These are phyloP conservation scores for Artemisia argyi DNA, from an alignment of 129 eudicot genomes.

Conservation along the genomic window DNA sequence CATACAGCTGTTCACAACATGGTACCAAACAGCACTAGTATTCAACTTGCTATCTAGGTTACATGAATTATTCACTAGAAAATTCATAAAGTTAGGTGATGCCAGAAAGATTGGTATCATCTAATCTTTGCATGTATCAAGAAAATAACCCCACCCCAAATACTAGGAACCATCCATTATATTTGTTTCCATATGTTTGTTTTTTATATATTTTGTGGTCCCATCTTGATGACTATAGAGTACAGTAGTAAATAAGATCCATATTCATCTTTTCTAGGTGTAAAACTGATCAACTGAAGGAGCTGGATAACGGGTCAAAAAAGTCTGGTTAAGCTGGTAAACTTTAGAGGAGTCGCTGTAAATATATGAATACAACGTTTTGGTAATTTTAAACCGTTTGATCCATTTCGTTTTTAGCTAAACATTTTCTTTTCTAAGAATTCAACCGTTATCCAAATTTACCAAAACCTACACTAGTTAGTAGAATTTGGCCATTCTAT, in stretches of 20 bases:
- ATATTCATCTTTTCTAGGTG: neutral
- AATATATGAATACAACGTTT: too few species aligned
- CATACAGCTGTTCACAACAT: slow-evolving; percentile 49
- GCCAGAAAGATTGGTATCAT: slow-evolving; percentile 35
- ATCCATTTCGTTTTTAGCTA: too few species aligned
- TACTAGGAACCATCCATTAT: slow-evolving; percentile 14
- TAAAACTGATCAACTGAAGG: neutral
- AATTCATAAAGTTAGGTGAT: slow-evolving; percentile 27
- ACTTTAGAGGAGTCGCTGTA: too few species aligned
- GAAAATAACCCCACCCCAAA: slow-evolving; percentile 26
- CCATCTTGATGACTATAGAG: neutral
- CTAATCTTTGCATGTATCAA: slow-evolving; percentile 26
- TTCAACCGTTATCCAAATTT: too few species aligned
- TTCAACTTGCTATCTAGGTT: slow-evolving; percentile 29
- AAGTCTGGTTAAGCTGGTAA: neutral
- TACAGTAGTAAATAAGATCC: neutral
- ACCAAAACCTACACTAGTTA: too few species aligned
- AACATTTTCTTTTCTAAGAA: too few species aligned
- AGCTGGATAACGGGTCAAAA: neutral
- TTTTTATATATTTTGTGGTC: slow-evolving; percentile 16
- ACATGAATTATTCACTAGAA: slow-evolving; percentile 35
- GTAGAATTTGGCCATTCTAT: neutral
- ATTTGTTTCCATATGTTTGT: neutral
- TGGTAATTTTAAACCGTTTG: too few species aligned
- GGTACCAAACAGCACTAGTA: slow-evolving; percentile 43